Conservation (phyloP, 106 monocot genomes). For the Dioscorea zingiberensis region DNA sequence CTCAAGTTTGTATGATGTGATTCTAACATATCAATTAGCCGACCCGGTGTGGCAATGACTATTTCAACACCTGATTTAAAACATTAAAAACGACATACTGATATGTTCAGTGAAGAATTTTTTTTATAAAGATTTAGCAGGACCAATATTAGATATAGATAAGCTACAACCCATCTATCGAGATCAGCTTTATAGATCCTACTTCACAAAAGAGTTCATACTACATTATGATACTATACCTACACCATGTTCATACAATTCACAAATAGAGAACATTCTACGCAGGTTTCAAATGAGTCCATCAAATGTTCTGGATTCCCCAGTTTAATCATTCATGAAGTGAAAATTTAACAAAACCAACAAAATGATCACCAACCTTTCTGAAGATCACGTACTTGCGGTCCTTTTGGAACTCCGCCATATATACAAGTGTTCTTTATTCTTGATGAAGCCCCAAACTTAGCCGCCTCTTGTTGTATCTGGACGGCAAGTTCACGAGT, state of each 20-base stretch:
- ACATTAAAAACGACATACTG: not conserved
- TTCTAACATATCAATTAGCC: slow-evolving; percentile 99
- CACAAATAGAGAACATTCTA: not conserved
- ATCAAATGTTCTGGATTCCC: too few species aligned
- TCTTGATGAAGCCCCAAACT: slow-evolving; percentile 96
- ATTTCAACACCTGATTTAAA: slow-evolving; percentile 86
- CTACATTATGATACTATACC: too few species aligned
- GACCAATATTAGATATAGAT: too few species aligned
- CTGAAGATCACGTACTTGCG: slow-evolving; percentile 98
- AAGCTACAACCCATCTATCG: too few species aligned
- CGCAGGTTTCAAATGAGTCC: too few species aligned
- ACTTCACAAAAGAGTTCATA: too few species aligned
- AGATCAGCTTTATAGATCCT: too few species aligned
- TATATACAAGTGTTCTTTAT: slow-evolving; percentile 98
- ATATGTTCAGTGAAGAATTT: slow-evolving; percentile 5
- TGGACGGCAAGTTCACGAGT: slow-evolving; percentile 96
- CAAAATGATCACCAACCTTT: slow-evolving; percentile 49
- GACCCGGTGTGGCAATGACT: slow-evolving; percentile 96
- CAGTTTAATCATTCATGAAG: too few species aligned
- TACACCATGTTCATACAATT: too few species aligned
- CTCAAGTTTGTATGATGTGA: slow-evolving; percentile 94
- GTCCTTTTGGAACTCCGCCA: slow-evolving; percentile 98
- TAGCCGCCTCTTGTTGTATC: slow-evolving; percentile 90
- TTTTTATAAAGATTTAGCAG: too few species aligned
- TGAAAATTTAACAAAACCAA: not conserved